Evolutionary conservation across 345 rosid species (phyloP).

Genomic region (Linum usitatissimum): DNA sequence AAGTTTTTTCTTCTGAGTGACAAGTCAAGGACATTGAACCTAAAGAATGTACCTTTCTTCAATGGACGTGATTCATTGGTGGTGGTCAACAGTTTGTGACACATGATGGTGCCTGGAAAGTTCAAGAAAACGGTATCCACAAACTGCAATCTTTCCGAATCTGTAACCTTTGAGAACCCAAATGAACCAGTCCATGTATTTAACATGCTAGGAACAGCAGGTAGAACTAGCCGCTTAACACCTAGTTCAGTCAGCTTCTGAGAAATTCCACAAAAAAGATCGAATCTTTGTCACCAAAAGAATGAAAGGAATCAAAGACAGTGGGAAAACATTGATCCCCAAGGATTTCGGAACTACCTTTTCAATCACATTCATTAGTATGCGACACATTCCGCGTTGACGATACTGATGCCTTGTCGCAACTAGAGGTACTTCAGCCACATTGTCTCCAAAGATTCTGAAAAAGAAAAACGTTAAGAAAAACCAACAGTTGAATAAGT

Average conservation of each 20-base stretch:
- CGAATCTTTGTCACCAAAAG: background rate
- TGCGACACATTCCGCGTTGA: slow-evolving; percentile 50
- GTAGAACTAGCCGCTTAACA: slow-evolving; percentile 59
- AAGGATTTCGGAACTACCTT: slow-evolving; percentile 26
- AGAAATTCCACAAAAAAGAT: background rate
- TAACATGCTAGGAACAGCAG: slow-evolving; percentile 57
- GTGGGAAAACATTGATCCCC: background rate
- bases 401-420: slow-evolving; percentile 42
- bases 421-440: slow-evolving; percentile 56
- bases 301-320: background rate
- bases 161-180: slow-evolving; percentile 54
- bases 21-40: background rate
- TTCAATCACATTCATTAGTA: slow-evolving; percentile 46
- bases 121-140: slow-evolving; percentile 46
- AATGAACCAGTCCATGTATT: slow-evolving; percentile 65
- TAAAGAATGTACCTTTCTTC: slow-evolving; percentile 18
- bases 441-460: slow-evolving; percentile 53
- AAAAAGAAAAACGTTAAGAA: background rate
- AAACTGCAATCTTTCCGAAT: slow-evolving; percentile 39
- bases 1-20: background rate
- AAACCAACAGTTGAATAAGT: background rate
- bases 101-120: slow-evolving; percentile 57
- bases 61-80: slow-evolving; percentile 10
- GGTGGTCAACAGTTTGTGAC: slow-evolving; percentile 48
- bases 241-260: slow-evolving; percentile 59